phyloP scores from a whole-genome alignment of 140 eudicot species.

The Oenanthe javanica region DNA sequence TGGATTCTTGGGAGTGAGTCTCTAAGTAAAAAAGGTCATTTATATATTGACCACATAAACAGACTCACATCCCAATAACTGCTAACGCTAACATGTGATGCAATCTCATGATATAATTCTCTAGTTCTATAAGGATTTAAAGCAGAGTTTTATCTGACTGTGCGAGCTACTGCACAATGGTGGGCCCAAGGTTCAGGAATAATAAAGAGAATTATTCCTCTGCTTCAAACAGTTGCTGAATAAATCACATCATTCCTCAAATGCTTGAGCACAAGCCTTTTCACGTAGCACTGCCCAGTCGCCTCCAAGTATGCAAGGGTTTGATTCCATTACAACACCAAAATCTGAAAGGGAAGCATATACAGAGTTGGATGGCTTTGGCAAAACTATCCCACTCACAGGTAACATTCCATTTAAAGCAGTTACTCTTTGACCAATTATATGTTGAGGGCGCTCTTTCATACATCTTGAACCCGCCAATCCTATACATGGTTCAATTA shows the following conservation, averaged over 20 bases:
- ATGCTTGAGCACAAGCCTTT: slow-evolving; percentile 33
- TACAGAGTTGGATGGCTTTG: slow-evolving; percentile 21
- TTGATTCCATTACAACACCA: slow-evolving; percentile 59
- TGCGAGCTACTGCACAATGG: not conserved
- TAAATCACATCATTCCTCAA: slow-evolving; percentile 3
- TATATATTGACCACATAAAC: not conserved
- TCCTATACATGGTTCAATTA: slow-evolving; percentile 58
- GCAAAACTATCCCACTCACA: slow-evolving; percentile 19
- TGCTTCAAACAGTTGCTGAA: not conserved
- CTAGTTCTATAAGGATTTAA: not conserved
- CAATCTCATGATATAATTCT: not conserved
- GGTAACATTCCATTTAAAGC: slow-evolving; percentile 22
- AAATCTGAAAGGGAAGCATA: slow-evolving; percentile 50
- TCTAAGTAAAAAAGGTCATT: not conserved
- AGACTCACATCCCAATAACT: not conserved
- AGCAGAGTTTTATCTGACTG: not conserved
- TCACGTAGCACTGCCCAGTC: slow-evolving; percentile 75
- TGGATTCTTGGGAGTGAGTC: not conserved
- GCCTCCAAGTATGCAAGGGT: slow-evolving; percentile 52
- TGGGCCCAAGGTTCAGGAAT: not conserved
- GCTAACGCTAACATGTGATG: not conserved
- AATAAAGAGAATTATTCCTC: not conserved
- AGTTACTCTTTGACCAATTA: slow-evolving; percentile 6
- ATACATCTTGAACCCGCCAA: slow-evolving; percentile 36
- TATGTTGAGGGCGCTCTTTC: slow-evolving; percentile 9